phyloP scores from a whole-genome alignment of 148 eudicot genomes.

The Chenopodium berlandieri region DNA sequence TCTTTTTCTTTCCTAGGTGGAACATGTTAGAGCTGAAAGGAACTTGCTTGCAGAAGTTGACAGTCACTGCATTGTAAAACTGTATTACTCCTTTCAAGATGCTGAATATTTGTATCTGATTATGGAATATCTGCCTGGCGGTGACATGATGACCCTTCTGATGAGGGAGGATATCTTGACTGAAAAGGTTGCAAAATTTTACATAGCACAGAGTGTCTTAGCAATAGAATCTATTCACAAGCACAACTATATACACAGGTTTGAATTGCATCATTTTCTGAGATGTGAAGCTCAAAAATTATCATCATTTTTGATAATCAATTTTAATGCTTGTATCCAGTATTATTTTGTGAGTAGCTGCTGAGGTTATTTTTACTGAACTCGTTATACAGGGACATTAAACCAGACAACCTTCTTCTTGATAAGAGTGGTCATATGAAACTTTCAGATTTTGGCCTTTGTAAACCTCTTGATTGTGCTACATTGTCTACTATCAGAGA shows the following conservation, averaged over 20 bases:
- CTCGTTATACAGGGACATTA: constrained; percentile 66
- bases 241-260: constrained; percentile 95
- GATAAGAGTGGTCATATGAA: constrained; percentile 97
- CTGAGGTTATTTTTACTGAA: not conserved
- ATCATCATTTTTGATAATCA: not conserved
- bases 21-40: constrained; percentile 96
- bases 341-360: constrained; percentile 13
- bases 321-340: not conserved
- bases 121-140: constrained; percentile 97
- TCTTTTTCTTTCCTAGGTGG: constrained; percentile 52
- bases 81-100: constrained; percentile 96
- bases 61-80: constrained; percentile 88
- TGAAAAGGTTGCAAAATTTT: constrained; percentile 86
- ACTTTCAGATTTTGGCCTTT: constrained; percentile 96
- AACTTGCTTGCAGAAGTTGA: constrained; percentile 95
- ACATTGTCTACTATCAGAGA: constrained; percentile 86
- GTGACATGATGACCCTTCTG: constrained; percentile 94
- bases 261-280: constrained; percentile 15
- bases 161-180: constrained; percentile 91
- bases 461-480: constrained; percentile 96
- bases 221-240: constrained; percentile 97
- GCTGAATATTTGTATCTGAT: constrained; percentile 81
- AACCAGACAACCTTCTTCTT: constrained; percentile 94
- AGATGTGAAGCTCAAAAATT: not conserved
- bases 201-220: constrained; percentile 88